These are phyloP conservation scores for Colletotrichum tropicicola DNA, from an alignment of 2,329 filamentous ascomycete species.

Conservation along the genomic window DNA sequence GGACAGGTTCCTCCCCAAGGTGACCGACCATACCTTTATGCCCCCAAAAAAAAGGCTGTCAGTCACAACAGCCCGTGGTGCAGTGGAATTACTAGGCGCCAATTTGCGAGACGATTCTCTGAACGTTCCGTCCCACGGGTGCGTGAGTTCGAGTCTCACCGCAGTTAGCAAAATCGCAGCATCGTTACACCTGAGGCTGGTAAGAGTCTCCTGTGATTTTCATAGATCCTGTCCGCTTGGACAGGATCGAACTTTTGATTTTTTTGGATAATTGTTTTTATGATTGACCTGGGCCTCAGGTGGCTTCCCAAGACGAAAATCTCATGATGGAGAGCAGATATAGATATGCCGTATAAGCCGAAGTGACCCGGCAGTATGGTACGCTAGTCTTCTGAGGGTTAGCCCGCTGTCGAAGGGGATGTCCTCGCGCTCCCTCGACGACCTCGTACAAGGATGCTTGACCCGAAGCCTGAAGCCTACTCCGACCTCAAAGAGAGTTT, in stretches of 20 bases:
- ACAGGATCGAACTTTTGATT: neutral
- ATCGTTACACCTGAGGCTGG: slow-evolving; percentile 19
- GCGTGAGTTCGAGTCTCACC: slow-evolving; percentile 3
- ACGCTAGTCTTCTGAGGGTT: no score
- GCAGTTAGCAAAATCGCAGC: neutral
- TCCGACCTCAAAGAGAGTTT: neutral
- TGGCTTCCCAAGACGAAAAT: no score
- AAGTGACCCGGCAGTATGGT: no score
- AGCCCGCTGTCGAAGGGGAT: no score
- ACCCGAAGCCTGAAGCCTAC: neutral
- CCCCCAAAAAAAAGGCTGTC: neutral
- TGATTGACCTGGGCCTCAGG: no score
- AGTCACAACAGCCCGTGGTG: neutral
- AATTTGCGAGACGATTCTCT: neutral
- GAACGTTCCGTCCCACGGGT: slow-evolving; percentile 6
- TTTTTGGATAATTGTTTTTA: neutral
- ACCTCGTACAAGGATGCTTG: neutral
- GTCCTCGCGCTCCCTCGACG: neutral
- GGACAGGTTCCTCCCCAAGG: neutral
- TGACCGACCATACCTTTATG: neutral
- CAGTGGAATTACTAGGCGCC: slow-evolving; percentile 1
- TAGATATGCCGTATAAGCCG: no score
- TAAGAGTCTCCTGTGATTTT: slow-evolving; percentile 14
- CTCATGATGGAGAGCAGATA: no score
- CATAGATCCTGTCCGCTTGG: neutral